These are phyloP conservation scores for Cystobasidium onofrii DNA, from an alignment of 768 basidiomycete species.

Conservation along the genomic window DNA sequence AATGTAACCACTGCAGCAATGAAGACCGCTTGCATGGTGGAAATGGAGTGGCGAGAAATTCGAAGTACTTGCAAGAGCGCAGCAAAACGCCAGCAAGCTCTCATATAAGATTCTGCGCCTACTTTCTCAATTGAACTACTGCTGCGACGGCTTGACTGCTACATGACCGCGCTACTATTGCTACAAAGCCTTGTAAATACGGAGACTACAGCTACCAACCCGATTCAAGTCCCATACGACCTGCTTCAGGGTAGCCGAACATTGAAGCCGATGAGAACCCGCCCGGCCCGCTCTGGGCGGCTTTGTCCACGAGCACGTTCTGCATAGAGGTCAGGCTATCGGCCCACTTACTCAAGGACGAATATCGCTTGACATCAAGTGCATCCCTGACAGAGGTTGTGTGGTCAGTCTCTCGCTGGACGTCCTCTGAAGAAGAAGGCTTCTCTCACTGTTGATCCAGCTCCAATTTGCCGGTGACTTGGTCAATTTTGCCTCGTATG, in stretches of 20 bases:
- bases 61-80: background rate
- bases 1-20: background rate
- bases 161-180: background rate
- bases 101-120: no score
- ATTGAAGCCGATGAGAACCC: background rate
- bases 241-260: background rate
- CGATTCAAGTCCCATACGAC: background rate
- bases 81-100: no score
- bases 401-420: background rate
- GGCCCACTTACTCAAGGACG: constrained; percentile 72
- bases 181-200: no score
- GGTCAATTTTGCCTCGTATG: constrained; percentile 92
- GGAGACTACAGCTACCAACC: background rate
- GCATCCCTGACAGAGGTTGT: constrained; percentile 56
- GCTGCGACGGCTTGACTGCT: background rate
- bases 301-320: constrained; percentile 65
- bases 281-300: constrained; percentile 32
- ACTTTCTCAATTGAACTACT: no score
- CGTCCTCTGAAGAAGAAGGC: no score
- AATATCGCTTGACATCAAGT: constrained; percentile 76
- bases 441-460: constrained; percentile 60
- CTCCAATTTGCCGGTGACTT: constrained; percentile 85
- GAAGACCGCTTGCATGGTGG: no score
- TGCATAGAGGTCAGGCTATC: constrained; percentile 71
- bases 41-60: background rate